Conservation (phyloP, 2,329 filamentous ascomycete genomes). For the Colletotrichum sidae region DNA sequence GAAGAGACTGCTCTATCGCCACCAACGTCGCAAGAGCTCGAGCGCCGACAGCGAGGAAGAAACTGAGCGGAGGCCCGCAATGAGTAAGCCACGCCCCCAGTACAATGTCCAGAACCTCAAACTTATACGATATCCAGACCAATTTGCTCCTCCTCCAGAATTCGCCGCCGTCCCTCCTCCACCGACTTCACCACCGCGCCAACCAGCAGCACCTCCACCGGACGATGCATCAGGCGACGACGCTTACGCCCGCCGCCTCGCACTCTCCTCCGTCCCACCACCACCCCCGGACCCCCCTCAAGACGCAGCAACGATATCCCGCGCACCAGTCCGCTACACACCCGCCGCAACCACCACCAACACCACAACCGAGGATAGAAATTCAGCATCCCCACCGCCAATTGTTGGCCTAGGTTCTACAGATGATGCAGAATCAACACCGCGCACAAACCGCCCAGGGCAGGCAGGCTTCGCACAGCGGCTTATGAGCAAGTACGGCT, state of each 20-base stretch:
- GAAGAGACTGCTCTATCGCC: conserved; percentile 84
- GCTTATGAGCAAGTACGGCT: conserved; percentile 93
- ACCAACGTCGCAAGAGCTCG: conserved; percentile 64
- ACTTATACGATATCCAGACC: conserved; percentile 53
- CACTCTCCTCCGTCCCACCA: conserved; percentile 58
- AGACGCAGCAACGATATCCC: conserved; percentile 74
- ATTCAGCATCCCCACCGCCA: conserved; percentile 57
- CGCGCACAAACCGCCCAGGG: conserved; percentile 76
- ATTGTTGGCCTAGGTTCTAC: conserved; percentile 62
- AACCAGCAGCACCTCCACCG: conserved; percentile 58
- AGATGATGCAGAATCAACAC: conserved; percentile 50
- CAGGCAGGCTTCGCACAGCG: conserved; percentile 88
- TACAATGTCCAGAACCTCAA: not conserved
- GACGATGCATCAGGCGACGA: conserved; percentile 76
- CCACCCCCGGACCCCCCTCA: conserved; percentile 47
- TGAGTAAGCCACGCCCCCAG: conserved; percentile 36
- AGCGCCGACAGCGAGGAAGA: conserved; percentile 57
- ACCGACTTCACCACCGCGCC: conserved; percentile 55
- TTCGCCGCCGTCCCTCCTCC: conserved; percentile 70
- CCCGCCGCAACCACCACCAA: conserved; percentile 48
- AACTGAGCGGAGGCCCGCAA: conserved; percentile 43
- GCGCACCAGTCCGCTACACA: conserved; percentile 81
- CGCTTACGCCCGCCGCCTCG: conserved; percentile 73
- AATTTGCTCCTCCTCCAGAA: conserved; percentile 69
- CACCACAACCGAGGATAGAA: conserved; percentile 51